Base-by-base conservation (phyloP, 345 rosid genomes). In the Zanthoxylum bungeanum region DNA sequence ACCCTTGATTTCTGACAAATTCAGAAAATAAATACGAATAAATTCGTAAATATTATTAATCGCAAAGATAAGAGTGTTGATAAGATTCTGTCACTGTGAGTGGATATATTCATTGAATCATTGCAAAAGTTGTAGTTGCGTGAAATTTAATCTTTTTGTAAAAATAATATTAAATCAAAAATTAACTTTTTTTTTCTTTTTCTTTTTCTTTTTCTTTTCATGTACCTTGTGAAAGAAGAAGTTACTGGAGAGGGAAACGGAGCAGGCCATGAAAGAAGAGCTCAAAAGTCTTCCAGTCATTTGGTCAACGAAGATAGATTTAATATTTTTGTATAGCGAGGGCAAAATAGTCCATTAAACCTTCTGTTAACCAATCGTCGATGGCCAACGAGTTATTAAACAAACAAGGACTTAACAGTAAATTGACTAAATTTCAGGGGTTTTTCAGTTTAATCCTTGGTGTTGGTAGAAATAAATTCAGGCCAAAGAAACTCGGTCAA, bases 161-260 rank as follows among this genome's bases (percentile, higher is more conserved):
- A n/a, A n/a, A n/a, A n/a, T n/a, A n/a, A n/a, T n/a, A n/a, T n/a
- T n/a, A n/a, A n/a, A n/a, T n/a, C n/a, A n/a, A n/a, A n/a, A n/a
- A n/a, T 12, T 7, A 1, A 42, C 9, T 42, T 11, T 2, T 42
- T 42, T 25, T 5, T 8, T 44, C 7, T 17, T 24, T 27, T 44
- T 6, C 2, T 30, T 66, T 9, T 9, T 9, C 4, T 25, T 22
- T 17, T 7, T 19, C 0, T 40, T 30, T 5, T 9, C 16, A 14
- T 7, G 12, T 17, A 73, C 77, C 75, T 59, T 24, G 68, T 16
- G 12, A 64, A 47, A 64, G 71, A 5, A 40, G 27, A 31, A 50
- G 16, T 47, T 30, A 50, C 64, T 0, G 17, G 72, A 33, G 44
- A 34, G 63, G 31, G 59, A 24, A 2, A 2, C 49, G 10, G 28